A percentile compares a stretch with the other conserved stretches of the same genome.
These are phyloP conservation scores for Cyphellophora europaea DNA, from an alignment of 2,329 filamentous ascomycete species.

Conservation along the genomic window DNA sequence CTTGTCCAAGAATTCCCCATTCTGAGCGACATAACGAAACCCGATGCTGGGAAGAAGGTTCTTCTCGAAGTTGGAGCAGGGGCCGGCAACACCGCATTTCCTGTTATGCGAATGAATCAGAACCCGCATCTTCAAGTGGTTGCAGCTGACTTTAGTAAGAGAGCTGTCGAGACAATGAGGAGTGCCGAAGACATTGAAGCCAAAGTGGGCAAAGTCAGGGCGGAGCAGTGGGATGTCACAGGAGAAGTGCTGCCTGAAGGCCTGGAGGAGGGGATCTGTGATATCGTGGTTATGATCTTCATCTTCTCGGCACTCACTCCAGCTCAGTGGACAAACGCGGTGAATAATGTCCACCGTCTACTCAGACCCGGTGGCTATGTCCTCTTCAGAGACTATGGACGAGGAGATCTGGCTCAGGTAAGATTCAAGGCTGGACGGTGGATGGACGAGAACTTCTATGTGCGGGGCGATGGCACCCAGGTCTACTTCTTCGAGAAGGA, in stretches of 20 bases:
- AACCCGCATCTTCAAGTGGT: slow-evolving; percentile 76
- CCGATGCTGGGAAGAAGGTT: slow-evolving; percentile 58
- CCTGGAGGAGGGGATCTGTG: slow-evolving; percentile 67
- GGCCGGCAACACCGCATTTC: slow-evolving; percentile 93
- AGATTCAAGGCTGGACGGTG: slow-evolving; percentile 93
- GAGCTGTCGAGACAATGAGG: slow-evolving; percentile 87
- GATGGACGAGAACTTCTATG: slow-evolving; percentile 94
- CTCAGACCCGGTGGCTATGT: slow-evolving; percentile 90
- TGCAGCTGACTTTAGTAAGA: slow-evolving; percentile 94
- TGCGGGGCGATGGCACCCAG: slow-evolving; percentile 85
- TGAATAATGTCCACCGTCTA: slow-evolving; percentile 69
- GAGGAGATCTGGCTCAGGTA: slow-evolving; percentile 91
- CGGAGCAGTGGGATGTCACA: slow-evolving; percentile 91
- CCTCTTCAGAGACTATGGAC: slow-evolving; percentile 91
- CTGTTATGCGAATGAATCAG: slow-evolving; percentile 72
- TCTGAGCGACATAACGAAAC: slow-evolving; percentile 63
- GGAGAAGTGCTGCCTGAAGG: slow-evolving; percentile 63
- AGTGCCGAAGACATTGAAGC: slow-evolving; percentile 65
- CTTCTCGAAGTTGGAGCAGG: slow-evolving; percentile 90
- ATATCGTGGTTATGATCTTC: slow-evolving; percentile 91
- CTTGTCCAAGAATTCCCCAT: slow-evolving; percentile 91
- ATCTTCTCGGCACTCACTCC: slow-evolving; percentile 91
- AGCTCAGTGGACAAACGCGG: slow-evolving; percentile 70
- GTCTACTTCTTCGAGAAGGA: slow-evolving; percentile 96
- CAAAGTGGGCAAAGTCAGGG: slow-evolving; percentile 54